These are phyloP conservation scores for Taphrina sp. DNA, from an alignment of 1,139 yeast species.

Conservation along the genomic window DNA sequence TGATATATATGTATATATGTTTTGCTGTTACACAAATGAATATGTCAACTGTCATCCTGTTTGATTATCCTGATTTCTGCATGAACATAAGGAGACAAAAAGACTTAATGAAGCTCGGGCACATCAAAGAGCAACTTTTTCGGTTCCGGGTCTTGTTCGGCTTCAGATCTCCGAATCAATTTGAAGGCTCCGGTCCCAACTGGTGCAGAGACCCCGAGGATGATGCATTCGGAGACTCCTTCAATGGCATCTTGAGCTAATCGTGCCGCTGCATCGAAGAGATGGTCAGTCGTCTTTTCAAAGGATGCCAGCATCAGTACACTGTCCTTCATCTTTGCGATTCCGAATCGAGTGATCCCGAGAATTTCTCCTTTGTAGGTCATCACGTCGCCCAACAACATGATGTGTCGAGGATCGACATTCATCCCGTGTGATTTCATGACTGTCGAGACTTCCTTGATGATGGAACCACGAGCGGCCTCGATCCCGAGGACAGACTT, in stretches of 20 bases:
- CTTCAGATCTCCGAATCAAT: conserved; percentile 45
- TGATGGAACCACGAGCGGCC: conserved; percentile 92
- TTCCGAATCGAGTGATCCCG: conserved; percentile 96
- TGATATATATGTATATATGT: too few species aligned
- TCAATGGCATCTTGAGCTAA: conserved; percentile 95
- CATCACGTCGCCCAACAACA: conserved; percentile 96
- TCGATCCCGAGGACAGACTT: conserved; percentile 91
- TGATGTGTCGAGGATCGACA: conserved; percentile 99
- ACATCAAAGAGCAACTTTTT: conserved; percentile 13
- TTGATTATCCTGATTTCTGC: too few species aligned
- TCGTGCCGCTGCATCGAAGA: conserved; percentile 96
- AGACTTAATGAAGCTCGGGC: conserved; percentile 11
- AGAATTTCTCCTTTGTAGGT: conserved; percentile 97
- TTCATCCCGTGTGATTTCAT: conserved; percentile 99
- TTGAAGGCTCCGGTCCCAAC: conserved; percentile 97
- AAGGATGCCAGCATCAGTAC: conserved; percentile 95
- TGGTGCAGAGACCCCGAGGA: conserved; percentile 94
- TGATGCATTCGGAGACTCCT: conserved; percentile 97
- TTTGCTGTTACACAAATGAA: too few species aligned
- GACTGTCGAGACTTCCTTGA: conserved; percentile 92
- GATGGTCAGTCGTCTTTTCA: conserved; percentile 97
- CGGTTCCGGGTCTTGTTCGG: conserved; percentile 1
- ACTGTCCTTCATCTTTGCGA: conserved; percentile 97
- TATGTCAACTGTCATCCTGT: too few species aligned
- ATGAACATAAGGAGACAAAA: too few species aligned